Percentiles rank a stretch among this genome's conserved stretches.
These are phyloP conservation scores for Rhododendron williamsianum DNA, from an alignment of 148 eudicot species.

Conservation along the genomic window DNA sequence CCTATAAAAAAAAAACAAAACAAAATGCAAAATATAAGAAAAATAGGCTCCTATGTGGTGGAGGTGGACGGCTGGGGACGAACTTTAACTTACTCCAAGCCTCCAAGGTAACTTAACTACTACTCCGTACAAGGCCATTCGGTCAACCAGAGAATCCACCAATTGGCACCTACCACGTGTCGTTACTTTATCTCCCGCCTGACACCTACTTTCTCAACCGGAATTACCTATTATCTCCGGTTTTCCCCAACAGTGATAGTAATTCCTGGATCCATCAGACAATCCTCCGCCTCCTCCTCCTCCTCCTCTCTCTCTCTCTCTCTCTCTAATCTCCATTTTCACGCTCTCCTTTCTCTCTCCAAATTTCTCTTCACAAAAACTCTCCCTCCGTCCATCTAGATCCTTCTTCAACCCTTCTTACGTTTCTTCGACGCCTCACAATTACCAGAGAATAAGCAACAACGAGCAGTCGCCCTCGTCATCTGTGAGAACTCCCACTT, in stretches of 20 bases:
- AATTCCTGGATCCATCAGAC: neutral
- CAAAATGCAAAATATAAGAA: neutral
- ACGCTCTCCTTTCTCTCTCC: neutral
- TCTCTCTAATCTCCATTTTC: constrained; percentile 6
- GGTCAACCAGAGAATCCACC: neutral
- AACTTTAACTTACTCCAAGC: neutral
- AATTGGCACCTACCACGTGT: neutral
- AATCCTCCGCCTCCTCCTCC: too few species aligned
- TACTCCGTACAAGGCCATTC: neutral
- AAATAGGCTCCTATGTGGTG: too few species aligned
- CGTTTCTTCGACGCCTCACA: constrained; percentile 18
- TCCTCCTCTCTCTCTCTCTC: neutral
- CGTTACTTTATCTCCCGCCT: constrained; percentile 2
- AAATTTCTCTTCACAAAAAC: neutral
- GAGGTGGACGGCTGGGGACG: neutral
- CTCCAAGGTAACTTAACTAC: too few species aligned
- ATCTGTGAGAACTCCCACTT: constrained; percentile 1
- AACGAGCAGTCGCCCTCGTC: neutral
- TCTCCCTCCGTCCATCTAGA: neutral
- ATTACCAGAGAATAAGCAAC: neutral
- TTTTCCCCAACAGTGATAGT: constrained; percentile 7
- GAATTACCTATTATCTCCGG: constrained; percentile 14
- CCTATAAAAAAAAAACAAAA: too few species aligned
- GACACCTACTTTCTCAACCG: constrained; percentile 14
- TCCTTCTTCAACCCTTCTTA: constrained; percentile 8